These are phyloP conservation scores for Prunus mira DNA, from an alignment of 306 rosid species.

Conservation along the genomic window DNA sequence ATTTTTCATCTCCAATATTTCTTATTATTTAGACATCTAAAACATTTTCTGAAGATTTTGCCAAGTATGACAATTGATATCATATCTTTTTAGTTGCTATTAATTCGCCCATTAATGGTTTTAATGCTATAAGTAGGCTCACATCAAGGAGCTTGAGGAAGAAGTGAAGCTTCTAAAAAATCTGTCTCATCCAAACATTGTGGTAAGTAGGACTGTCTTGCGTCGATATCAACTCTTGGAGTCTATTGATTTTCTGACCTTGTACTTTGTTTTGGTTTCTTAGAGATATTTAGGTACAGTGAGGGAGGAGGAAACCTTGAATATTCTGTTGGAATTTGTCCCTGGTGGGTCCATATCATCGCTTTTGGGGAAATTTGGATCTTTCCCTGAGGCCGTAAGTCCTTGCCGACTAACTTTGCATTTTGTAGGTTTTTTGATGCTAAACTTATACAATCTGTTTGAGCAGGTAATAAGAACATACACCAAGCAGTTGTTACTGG, in stretches of 20 bases:
- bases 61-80: background rate
- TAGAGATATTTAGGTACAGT: constrained; percentile 97
- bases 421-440: constrained; percentile 14
- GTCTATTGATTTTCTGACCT: constrained; percentile 25
- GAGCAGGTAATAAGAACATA: constrained; percentile 85
- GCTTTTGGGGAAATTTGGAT: constrained; percentile 93
- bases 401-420: constrained; percentile 15
- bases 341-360: constrained; percentile 99
- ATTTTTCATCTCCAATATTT: background rate
- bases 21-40: background rate
- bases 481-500: constrained; percentile 84
- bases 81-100: constrained; percentile 2
- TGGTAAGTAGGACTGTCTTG: constrained; percentile 64
- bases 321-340: constrained; percentile 94
- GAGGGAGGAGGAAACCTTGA: constrained; percentile 85
- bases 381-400: constrained; percentile 99
- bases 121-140: constrained; percentile 60
- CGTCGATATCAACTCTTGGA: constrained; percentile 19
- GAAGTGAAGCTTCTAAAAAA: constrained; percentile 97
- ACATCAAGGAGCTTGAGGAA: constrained; percentile 95
- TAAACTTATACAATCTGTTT: constrained; percentile 25
- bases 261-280: constrained; percentile 26
- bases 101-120: constrained; percentile 17
- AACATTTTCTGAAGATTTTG: background rate
- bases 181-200: constrained; percentile 94